Evolutionary conservation across 78 protist species (phyloP), one percentile per base, ranked within the genome.

Genomic region (slime mould (Dictyostelium discoideum)): DNA sequence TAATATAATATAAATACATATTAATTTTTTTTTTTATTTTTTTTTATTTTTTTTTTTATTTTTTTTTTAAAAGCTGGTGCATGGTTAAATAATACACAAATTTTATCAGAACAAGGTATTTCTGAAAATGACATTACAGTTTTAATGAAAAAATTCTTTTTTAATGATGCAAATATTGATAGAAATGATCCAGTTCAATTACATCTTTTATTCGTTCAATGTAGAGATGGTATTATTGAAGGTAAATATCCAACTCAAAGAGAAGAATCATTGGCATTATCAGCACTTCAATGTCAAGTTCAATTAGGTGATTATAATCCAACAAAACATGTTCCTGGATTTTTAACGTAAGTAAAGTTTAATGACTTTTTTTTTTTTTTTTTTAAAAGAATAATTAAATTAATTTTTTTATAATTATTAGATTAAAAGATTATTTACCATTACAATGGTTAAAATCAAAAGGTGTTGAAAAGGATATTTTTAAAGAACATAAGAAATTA

Each of bases 101-200:
- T 96, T 18, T 95, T 98, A 10, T 85, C 92, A 2, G 99, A 97
- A 76, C 99, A 98, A 87, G 97, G 96, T 37, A 85, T 97, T 20
- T 50, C 39, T 11, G 97, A 92, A 37, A 73, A 46, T 42, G 88
- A 92, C 10, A 76, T 93, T 5, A 42, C 97, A n/a, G 26, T 94
- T 6, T 63, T 98, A n/a, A 96, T 97, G 50, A 97, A 98, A 65
- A 95, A 95, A 82, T 98, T 96, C 82, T 97, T 96, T 92, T 97
- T 85, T 77, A 92, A 96, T 24, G 99, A 98, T 87, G 97, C 95
- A 29, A 96, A 97, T 46, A 86, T 98, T 48, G 98, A 97, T 63
- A 85, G 92, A 39, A 92, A 87, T 69, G 97, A 98, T 87, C 98
- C 99, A 40, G 95, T 97, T 24, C 97, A 96, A 86, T 73, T 98